Evolutionary conservation across 202 grass and related monocot species (phyloP), one percentile per base, ranked within the genome.

Genomic region (Panicum virgatum): DNA sequence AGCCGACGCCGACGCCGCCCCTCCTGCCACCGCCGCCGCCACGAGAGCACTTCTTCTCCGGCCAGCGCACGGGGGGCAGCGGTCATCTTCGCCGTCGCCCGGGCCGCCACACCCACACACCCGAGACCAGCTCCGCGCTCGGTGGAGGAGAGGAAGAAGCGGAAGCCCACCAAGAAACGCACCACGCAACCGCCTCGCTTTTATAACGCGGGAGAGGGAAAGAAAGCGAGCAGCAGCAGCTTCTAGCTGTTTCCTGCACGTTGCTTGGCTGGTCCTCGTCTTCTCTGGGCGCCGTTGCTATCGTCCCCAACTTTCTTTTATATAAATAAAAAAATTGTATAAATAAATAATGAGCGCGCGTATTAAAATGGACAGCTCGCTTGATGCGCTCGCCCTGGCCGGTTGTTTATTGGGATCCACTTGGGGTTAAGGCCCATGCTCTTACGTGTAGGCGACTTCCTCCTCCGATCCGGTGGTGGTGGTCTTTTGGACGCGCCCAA

Each of bases 401-500:
- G 50, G 11, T 82, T 71, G 13, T 36, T 54, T 45, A 52, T 42
- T 27, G 34, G 23, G 69, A 34, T 70, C 65, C n/a, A 66, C 58
- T 75, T 80, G 53, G 80, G n/a, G 70, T 20, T 46, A 37, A 18
- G 67, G 14, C 22, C 13, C 42, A 26, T 3, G 19, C 5, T 47
- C 29, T 39, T 37, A 76, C 72, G 78, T 53, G 85, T 40, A 52
- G 78, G 79, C 65, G 46, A 73, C 46, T 52, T 5, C 14, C 37
- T 52, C 9, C 62, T n/a, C n/a, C n/a, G n/a, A n/a, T n/a, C n/a
- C n/a, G n/a, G n/a, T n/a, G 27, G 42, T n/a, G 59, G 37, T 58
- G 38, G 46, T 72, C 77, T 82, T 82, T 82, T 66, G 72, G 82
- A 77, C 39, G 65, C n/a, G n/a, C 12, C 87, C 63, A 89, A 81